phyloP scores from a whole-genome alignment of 306 rosid genomes.

The Citrullus mucosospermus region DNA sequence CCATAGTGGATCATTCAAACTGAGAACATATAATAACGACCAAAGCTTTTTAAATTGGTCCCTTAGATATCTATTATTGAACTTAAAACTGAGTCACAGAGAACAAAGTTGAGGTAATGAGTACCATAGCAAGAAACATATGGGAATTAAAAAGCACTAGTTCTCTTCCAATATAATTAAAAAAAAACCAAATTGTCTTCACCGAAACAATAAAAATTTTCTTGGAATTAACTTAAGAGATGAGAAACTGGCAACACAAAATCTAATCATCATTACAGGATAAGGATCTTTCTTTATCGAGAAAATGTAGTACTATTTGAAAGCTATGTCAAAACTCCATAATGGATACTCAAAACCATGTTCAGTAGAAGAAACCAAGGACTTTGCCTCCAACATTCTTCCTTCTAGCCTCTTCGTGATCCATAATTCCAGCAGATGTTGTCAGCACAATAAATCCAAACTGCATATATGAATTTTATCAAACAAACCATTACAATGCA shows the following conservation, averaged over 20 bases:
- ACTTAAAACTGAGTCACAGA: not conserved
- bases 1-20: not conserved
- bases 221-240: not conserved
- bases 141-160: not conserved
- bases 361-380: conserved; percentile 14
- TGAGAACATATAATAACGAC: not conserved
- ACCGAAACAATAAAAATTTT: not conserved
- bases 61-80: not conserved
- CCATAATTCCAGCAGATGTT: conserved; percentile 14
- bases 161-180: conserved; percentile 4
- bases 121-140: not conserved
- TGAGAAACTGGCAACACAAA: not conserved
- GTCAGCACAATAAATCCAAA: conserved; percentile 13
- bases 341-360: not conserved
- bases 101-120: not conserved
- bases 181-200: not conserved
- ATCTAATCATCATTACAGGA: not conserved
- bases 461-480: not conserved
- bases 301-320: not conserved
- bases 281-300: not conserved
- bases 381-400: conserved; percentile 16
- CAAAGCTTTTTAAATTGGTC: not conserved
- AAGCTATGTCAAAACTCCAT: not conserved
- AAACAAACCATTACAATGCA: not conserved
- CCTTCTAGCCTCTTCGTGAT: conserved; percentile 14